Evolutionary conservation across 257 asterid genomes (phyloP), one percentile per base, ranked within the genome.

Genomic region (Eustoma russellianum): DNA sequence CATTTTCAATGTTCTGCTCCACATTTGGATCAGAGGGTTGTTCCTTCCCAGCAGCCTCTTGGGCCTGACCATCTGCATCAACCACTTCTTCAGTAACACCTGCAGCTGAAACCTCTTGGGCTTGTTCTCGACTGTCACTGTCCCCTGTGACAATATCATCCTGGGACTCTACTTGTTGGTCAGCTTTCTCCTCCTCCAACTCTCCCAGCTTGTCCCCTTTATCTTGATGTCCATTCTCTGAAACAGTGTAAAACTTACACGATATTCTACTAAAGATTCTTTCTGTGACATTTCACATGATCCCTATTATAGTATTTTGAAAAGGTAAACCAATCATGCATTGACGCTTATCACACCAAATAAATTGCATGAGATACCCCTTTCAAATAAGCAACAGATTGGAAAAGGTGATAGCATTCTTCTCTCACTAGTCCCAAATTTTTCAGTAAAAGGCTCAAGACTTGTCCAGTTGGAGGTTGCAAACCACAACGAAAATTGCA

Each of bases 101-200:
- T 5, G 53, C 11, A 43, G 73, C 54, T 49, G 50, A 10, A 41
- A 66, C 52, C 50, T 75, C 90, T 14, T 33, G 45, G 4, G 55
- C n/a, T 60, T 69, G 67, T 55, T 75, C 83, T 52, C 63, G 73
- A 59, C 13, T 75, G 41, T 61, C 66, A 41, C 57, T 70, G 48
- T 17, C 63, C 45, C 41, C 49, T 47, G 53, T 48, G 57, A 17
- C 57, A 65, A 44, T 51, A 9, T 67, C 61, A 53, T 54, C 76
- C 41, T 49, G 69, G 53, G 63, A 7, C 53, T 41, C 50, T 14
- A 62, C 70, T 57, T 71, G 52, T 61, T 55, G 64, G 18, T 16
- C 62, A 10, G 19, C 35, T 5, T 48, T 70, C 41, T 65, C 74
- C 52, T 45, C 74, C 58, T 64, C 59, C 33, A 62, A 52, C 41